phyloP scores from a whole-genome alignment of 148 eudicot genomes.

The Hydrangea macrophylla region DNA sequence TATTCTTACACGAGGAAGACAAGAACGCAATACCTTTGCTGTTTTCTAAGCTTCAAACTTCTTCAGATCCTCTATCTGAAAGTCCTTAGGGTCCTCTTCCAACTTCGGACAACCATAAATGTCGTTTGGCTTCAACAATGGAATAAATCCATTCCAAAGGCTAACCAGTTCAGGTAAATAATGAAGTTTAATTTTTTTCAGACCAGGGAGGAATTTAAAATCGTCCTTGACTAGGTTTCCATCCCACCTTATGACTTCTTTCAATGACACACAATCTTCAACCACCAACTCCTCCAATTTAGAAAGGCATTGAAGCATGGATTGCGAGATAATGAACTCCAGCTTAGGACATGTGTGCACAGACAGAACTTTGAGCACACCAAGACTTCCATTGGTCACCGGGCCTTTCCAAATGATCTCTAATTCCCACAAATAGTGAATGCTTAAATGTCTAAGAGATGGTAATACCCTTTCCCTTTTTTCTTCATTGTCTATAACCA shows the following conservation, averaged over 20 bases:
- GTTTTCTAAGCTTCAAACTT: no score
- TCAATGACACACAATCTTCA: conserved; percentile 7
- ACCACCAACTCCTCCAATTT: conserved; percentile 12
- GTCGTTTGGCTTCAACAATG: background rate
- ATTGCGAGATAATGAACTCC: background rate
- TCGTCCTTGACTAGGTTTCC: background rate
- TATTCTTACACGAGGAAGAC: no score
- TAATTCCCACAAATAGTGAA: conserved; percentile 8
- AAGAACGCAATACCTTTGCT: no score
- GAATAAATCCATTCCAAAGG: conserved; percentile 4
- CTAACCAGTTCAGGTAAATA: background rate
- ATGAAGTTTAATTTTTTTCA: background rate
- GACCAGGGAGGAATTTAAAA: background rate
- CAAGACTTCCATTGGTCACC: conserved; percentile 1
- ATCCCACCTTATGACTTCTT: background rate
- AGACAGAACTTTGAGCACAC: background rate
- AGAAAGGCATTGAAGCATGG: background rate
- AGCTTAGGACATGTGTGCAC: conserved; percentile 12
- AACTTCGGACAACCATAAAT: background rate
- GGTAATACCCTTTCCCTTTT: no score
- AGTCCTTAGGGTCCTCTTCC: no score
- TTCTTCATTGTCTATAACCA: no score
- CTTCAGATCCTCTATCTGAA: no score
- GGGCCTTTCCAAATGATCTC: conserved; percentile 1
- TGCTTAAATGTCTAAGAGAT: conserved; percentile 7